A percentile compares a stretch with the other conserved stretches of the same genome.
phyloP scores from a whole-genome alignment of 2,329 filamentous ascomycete species.

The Trichophyton rubrum region DNA sequence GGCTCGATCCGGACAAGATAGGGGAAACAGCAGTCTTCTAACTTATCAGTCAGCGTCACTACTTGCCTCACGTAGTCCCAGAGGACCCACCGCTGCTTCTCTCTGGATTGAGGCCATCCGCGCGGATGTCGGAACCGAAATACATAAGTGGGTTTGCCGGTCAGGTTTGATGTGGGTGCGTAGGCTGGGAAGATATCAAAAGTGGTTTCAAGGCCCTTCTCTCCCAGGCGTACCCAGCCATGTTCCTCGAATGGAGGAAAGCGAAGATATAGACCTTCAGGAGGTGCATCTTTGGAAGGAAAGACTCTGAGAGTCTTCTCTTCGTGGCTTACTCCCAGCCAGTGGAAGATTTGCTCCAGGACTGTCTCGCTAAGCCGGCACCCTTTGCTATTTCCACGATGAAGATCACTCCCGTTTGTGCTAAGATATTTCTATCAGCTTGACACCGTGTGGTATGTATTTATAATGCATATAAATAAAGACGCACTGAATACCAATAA shows the following conservation, averaged over 20 bases:
- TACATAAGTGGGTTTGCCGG: background rate
- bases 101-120: background rate
- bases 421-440: background rate
- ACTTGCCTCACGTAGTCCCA: background rate
- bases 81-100: background rate
- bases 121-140: background rate
- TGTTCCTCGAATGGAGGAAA: background rate
- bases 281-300: background rate
- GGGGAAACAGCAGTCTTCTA: background rate
- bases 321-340: background rate
- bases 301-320: background rate
- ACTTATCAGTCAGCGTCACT: background rate
- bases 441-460: background rate
- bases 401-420: background rate
- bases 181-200: background rate
- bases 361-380: background rate
- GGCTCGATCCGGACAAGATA: background rate
- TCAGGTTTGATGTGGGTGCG: background rate
- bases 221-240: background rate
- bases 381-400: background rate
- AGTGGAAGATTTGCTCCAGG: background rate
- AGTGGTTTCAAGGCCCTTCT: background rate
- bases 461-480: background rate
- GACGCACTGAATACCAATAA: background rate
- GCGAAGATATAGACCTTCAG: background rate